Evolutionary conservation across 306 rosid genomes (phyloP), one percentile per base, ranked within the genome.

Genomic region (Cucurbita ficifolia): DNA sequence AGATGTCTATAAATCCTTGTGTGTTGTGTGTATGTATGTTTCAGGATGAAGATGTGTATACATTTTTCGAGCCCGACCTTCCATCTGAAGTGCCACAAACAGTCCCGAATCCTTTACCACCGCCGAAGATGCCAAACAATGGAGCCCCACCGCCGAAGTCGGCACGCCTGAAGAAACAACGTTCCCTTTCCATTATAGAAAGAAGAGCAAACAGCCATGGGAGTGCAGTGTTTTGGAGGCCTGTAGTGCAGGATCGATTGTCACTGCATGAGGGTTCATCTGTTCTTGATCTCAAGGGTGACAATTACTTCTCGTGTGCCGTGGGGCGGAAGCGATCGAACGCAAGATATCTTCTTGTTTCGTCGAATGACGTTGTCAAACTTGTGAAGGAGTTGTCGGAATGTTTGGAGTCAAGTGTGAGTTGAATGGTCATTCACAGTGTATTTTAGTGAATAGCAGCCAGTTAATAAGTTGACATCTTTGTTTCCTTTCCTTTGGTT

Each of bases 41-140:
- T 76, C 84, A 90, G 97, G 98, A 94, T 60, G 95, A 94, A 84
- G 98, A 94, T 82, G 82, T 90, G 10, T 94, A 89, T 52, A 83
- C 83, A 79, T 87, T 90, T 83, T 90, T 94, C 53, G 97, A 94
- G 82, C 98, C 98, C 8, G 96, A 88, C 79, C 94, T 90, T 53
- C 97, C 98, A n/a, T 61, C 72, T 0, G 90, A 86, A 76, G 42
- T 83, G 45, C 75, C 93, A 18, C 70, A 83, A 72, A 22, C 77
- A 33, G 57, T 72, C 45, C 39, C 83, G 58, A 85, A 75, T 54
- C 76, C 87, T 8, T 55, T 83, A 56, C 76, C 88, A 22, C 24
- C 79, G 72, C 87, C 82, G 48, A 89, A 80, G 80, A 61, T 71
- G 56, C 39, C 88, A 62, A 17, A 76, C 70, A 79, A 74, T 63